Percentiles rank a stretch among this genome's conserved stretches.
Conservation (phyloP, 2,329 filamentous ascomycete species). For the Pestalotiopsis fici region DNA sequence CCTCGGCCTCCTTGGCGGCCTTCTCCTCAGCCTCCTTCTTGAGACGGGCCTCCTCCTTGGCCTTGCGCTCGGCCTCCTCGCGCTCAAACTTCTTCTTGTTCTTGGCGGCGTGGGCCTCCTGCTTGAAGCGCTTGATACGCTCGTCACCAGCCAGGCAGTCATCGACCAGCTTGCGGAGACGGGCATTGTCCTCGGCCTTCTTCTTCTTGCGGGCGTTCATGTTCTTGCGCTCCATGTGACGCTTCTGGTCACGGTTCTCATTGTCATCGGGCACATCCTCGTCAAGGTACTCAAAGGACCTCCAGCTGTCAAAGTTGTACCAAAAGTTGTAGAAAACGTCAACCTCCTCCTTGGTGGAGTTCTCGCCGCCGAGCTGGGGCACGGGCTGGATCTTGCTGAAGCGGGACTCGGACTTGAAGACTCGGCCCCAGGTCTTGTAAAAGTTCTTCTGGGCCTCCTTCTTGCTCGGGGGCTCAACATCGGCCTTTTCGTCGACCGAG, state of each 20-base stretch:
- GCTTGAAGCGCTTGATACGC: conserved; percentile 95
- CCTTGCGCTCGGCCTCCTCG: conserved; percentile 87
- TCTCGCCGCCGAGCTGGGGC: conserved; percentile 80
- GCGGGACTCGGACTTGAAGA: conserved; percentile 89
- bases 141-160: conserved; percentile 83
- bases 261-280: conserved; percentile 99
- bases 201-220: conserved; percentile 97
- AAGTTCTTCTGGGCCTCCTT: conserved; percentile 87
- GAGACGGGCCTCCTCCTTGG: conserved; percentile 80
- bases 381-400: conserved; percentile 93
- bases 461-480: conserved; percentile 90
- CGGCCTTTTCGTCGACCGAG: conserved; percentile 90
- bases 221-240: conserved; percentile 98
- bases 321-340: conserved; percentile 99
- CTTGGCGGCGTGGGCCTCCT: conserved; percentile 89
- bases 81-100: conserved; percentile 92
- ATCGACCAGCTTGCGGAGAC: conserved; percentile 87
- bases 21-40: conserved; percentile 83
- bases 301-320: conserved; percentile 99
- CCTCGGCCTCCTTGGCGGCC: conserved; percentile 81
- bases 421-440: conserved; percentile 90
- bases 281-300: conserved; percentile 96
- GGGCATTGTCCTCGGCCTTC: conserved; percentile 96
- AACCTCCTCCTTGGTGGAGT: conserved; percentile 84
- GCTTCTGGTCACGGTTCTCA: conserved; percentile 98